A percentile compares a stretch with the other conserved stretches of the same genome.
phyloP scores from a whole-genome alignment of 2,329 filamentous ascomycete species.

The Aspergillus tanneri region DNA sequence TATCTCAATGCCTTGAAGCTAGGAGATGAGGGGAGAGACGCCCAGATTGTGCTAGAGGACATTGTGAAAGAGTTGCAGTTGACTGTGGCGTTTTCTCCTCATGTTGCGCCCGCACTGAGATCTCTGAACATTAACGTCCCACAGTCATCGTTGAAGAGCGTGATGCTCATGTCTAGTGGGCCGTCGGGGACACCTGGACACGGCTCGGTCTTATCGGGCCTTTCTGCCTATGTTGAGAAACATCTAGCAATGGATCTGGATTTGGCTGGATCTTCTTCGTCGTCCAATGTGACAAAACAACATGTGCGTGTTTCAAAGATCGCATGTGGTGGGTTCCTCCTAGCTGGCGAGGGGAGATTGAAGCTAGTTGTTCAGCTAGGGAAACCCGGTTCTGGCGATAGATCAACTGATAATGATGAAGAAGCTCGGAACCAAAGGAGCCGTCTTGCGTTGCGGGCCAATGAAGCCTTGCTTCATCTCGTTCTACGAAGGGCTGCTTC shows the following conservation, averaged over 20 bases:
- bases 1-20: constrained; percentile 27
- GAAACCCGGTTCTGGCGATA: constrained; percentile 15
- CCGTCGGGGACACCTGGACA: constrained; percentile 8
- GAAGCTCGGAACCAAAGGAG: constrained; percentile 15
- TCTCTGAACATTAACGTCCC: constrained; percentile 37
- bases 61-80: constrained; percentile 42
- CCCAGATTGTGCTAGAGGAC: constrained; percentile 26
- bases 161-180: constrained; percentile 15
- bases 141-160: constrained; percentile 25
- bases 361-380: constrained; percentile 35
- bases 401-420: constrained; percentile 19
- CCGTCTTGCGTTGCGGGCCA: constrained; percentile 29
- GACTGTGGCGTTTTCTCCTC: constrained; percentile 38
- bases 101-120: constrained; percentile 36
- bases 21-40: background rate
- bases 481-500: constrained; percentile 32
- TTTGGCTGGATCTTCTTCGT: constrained; percentile 21
- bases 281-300: constrained; percentile 16
- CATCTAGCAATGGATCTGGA: constrained; percentile 44
- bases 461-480: constrained; percentile 32
- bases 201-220: constrained; percentile 25
- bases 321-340: constrained; percentile 40
- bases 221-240: constrained; percentile 37
- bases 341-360: constrained; percentile 40
- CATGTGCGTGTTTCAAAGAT: constrained; percentile 39